Base-by-base conservation (phyloP, 2,329 filamentous ascomycete genomes). In the Bimuria novae-zelandiae region DNA sequence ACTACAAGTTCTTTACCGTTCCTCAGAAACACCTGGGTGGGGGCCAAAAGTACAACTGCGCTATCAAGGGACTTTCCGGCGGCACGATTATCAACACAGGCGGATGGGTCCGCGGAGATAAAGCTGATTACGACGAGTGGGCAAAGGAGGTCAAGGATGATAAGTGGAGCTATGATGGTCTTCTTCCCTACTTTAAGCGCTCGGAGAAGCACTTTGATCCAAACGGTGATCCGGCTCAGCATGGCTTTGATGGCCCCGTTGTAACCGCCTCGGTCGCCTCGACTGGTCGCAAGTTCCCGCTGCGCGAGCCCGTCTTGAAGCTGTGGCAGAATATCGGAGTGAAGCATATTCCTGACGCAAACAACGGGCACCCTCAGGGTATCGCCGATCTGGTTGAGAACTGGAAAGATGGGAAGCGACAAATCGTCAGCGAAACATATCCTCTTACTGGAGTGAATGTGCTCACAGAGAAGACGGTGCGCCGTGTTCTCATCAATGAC, bases 1-100 rank as follows among this genome's bases (percentile, higher is more conserved):
- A 75, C 40, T 73, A 61, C 57, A 69, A 66, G 16, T 70, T 70
- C 52, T 46, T 63, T 0, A 72, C 70, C 1, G 59, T 62, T 0
- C 69, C 69, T 1, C 72, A 75, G 45, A 49, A 50, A 2, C 59
- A 73, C 49, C 52, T 73, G 0, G 51, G 70, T 48, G 55, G 59
- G 11, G 51, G 61, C 1, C 52, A 51, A 17, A 57, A 56, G 33
- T 71, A 67, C 36, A 71, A 70, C 16, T 61, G 60, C 16, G 69
- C 60, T 1, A 66, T 70, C 1, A 69, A 67, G 29, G 62, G 57
- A 11, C 61, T 71, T 6, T 61, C 56, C 3, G 69, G 71, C 0
- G 60, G 60, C 3, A 67, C 61, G 1, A 57, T 67, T 7, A 69
- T 69, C 27, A 74, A 72, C 33, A 60, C 47, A 8, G 59, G 54